These are phyloP conservation scores for Tylopilus sp. DNA, from an alignment of 768 basidiomycete genomes.

Conservation along the genomic window DNA sequence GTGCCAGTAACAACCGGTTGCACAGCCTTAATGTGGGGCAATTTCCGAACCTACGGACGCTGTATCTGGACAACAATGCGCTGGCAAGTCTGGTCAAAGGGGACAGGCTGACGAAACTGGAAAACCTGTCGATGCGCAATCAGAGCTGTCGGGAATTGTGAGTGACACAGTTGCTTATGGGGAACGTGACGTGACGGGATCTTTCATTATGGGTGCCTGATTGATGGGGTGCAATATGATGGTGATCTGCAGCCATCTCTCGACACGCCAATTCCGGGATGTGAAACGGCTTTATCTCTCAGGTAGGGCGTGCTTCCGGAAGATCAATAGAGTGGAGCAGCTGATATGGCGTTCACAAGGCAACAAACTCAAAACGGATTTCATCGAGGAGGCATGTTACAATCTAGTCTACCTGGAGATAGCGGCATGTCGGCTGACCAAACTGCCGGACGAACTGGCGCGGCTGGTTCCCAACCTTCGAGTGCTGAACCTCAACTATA, in stretches of 20 bases:
- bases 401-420: slow-evolving; percentile 90
- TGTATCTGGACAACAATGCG: slow-evolving; percentile 88
- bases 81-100: slow-evolving; percentile 51
- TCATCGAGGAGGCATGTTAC: slow-evolving; percentile 75
- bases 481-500: slow-evolving; percentile 94
- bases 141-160: slow-evolving; percentile 76
- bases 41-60: slow-evolving; percentile 74
- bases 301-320: slow-evolving; percentile 43
- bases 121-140: slow-evolving; percentile 89
- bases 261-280: slow-evolving; percentile 74
- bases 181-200: slow-evolving; percentile 35
- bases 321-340: slow-evolving; percentile 14
- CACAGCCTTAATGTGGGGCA: slow-evolving; percentile 57
- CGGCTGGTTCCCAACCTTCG: slow-evolving; percentile 78
- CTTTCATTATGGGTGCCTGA: slow-evolving; percentile 37
- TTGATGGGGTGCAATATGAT: slow-evolving; percentile 32
- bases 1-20: slow-evolving; percentile 80
- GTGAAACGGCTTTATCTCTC: slow-evolving; percentile 94
- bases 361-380: slow-evolving; percentile 60
- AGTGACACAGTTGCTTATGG: slow-evolving; percentile 37
- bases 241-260: slow-evolving; percentile 39
- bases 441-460: slow-evolving; percentile 67
- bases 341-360: slow-evolving; percentile 45
- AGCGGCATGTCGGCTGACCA: slow-evolving; percentile 78
- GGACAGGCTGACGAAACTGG: slow-evolving; percentile 65